phyloP scores from a whole-genome alignment of 805 yeast genomes.

The Candida pseudofarinosa region DNA sequence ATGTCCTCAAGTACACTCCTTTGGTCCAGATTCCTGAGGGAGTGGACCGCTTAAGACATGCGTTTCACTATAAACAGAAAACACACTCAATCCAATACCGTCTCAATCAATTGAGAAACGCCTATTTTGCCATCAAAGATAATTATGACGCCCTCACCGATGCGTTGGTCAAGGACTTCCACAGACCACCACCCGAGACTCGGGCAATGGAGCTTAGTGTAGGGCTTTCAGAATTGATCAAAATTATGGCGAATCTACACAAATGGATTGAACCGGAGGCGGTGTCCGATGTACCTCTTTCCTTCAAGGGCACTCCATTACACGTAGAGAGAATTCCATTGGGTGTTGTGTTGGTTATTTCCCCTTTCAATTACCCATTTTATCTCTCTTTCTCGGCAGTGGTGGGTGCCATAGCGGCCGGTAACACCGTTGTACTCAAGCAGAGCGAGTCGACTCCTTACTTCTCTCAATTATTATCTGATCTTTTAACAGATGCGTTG shows the following conservation, averaged over 20 bases:
- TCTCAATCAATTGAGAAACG: constrained; percentile 57
- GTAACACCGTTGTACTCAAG: constrained; percentile 74
- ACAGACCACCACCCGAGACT: constrained; percentile 62
- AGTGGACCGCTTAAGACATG: constrained; percentile 37
- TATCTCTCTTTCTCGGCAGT: constrained; percentile 60
- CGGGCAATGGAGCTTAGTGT: constrained; percentile 52
- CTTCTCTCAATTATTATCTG: constrained; percentile 53
- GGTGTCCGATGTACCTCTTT: constrained; percentile 33
- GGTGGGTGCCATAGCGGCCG: constrained; percentile 79
- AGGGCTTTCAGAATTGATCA: constrained; percentile 50
- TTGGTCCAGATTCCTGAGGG: constrained; percentile 44
- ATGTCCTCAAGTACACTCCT: constrained; percentile 40
- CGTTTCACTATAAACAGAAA: constrained; percentile 44
- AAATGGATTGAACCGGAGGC: constrained; percentile 56
- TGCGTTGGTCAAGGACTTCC: constrained; percentile 65
- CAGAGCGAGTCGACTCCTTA: constrained; percentile 71
- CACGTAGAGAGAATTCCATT: constrained; percentile 37
- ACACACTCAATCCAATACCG: constrained; percentile 53
- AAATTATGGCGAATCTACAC: constrained; percentile 55
- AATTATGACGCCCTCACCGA: constrained; percentile 49
- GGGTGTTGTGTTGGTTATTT: constrained; percentile 70
- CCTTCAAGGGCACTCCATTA: constrained; percentile 25
- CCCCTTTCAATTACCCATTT: constrained; percentile 82
- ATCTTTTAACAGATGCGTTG: constrained; percentile 48
- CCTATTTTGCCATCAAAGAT: constrained; percentile 62